phyloP scores from a whole-genome alignment of 2,329 filamentous ascomycete genomes.

The Fusarium stilboides region DNA sequence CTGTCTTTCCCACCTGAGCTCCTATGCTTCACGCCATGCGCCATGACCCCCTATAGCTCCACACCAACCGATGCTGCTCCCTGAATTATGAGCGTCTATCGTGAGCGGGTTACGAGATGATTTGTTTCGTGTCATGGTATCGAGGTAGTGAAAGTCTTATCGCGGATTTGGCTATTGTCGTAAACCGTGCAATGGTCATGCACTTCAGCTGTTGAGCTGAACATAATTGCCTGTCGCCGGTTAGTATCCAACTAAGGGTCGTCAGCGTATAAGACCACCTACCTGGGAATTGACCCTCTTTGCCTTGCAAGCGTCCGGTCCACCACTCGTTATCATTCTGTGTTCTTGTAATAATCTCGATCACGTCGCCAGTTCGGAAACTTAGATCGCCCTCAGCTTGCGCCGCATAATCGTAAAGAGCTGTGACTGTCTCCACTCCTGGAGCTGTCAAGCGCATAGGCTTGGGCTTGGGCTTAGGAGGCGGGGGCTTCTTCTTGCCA shows the following conservation, averaged over 20 bases:
- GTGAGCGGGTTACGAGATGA: slow-evolving; percentile 24
- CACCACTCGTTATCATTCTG: slow-evolving; percentile 98
- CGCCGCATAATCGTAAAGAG: slow-evolving; percentile 95
- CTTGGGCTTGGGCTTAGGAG: slow-evolving; percentile 79
- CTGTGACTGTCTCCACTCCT: slow-evolving; percentile 83
- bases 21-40: slow-evolving; percentile 23
- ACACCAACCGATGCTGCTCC: slow-evolving; percentile 11
- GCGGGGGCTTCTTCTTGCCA: slow-evolving; percentile 77
- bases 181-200: slow-evolving; percentile 2
- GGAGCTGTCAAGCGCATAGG: slow-evolving; percentile 79
- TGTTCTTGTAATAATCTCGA: slow-evolving; percentile 89
- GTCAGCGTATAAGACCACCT: slow-evolving; percentile 53
- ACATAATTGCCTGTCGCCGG: slow-evolving; percentile 65
- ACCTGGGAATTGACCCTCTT: slow-evolving; percentile 96
- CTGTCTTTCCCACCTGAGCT: slow-evolving; percentile 10
- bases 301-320: slow-evolving; percentile 84
- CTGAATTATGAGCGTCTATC: slow-evolving; percentile 32
- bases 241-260: slow-evolving; percentile 45
- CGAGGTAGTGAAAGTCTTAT: slow-evolving; percentile 26
- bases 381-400: slow-evolving; percentile 95
- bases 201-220: slow-evolving; percentile 52
- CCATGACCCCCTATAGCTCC: slow-evolving; percentile 11
- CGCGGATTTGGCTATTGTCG: slow-evolving; percentile 3
- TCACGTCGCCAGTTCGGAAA: slow-evolving; percentile 88
- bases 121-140: slow-evolving; percentile 32